Evolutionary conservation across 2,329 filamentous ascomycete species (phyloP), one percentile per base, ranked within the genome.

Genomic region (Talaromyces piceae): DNA sequence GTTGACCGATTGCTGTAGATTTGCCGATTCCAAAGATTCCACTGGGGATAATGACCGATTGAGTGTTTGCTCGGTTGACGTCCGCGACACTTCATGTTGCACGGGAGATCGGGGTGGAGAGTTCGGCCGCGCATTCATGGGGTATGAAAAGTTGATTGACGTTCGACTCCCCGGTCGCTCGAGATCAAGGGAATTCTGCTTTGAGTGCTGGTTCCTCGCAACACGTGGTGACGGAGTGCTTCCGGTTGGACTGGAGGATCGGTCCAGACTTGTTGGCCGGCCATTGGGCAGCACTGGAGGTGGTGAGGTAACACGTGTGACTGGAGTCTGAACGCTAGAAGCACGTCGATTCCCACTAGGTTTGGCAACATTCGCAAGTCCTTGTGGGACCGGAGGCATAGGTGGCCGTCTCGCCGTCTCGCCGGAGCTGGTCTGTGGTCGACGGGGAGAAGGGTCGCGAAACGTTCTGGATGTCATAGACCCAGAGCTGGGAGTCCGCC

Each of bases 381-480:
- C 69, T 33, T 77, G 70, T 3, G 88, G 88, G 23, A 95, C 76
- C 3, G 78, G 76, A 30, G 90, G 91, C 2, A 95, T 83, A 1
- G 89, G 89, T 26, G 89, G 88, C 48, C 37, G 48, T 80, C 76
- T 72, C 46, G 71, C 66, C 65, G 67, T 64, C 41, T 67, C 67
- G 52, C 68, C 63, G 50, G 76, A 75, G 64, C 68, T 69, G 66
- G 75, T 67, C 41, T 64, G 60, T 26, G 68, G 64, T 30, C 69
- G 68, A 50, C 60, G 63, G 54, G 78, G 88, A 3, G 84, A 94
- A 3, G 84, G 82, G 11, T 86, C 86, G 58, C 91, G 83, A 68
- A 96, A 95, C 1, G 89, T 91, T 52, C 91, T 82, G 66, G 91
- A 87, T 26, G 82, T 85, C 91, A 97, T 95, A 46, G 90, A 95